phyloP scores from a whole-genome alignment of 139 green algal species.

The Gonium pectorale region DNA sequence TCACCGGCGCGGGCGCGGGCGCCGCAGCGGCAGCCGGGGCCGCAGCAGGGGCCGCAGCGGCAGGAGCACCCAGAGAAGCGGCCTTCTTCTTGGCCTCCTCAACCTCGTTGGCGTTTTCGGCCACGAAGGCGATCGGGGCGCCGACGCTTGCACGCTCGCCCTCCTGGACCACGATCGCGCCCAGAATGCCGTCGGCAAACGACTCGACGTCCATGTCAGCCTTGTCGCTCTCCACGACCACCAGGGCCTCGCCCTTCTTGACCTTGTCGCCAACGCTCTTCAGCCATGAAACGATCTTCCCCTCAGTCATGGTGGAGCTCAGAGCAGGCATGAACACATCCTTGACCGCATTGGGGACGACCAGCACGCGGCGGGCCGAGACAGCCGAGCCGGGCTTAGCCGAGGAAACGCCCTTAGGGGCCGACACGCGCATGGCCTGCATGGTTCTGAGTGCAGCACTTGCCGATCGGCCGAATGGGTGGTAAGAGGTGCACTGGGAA shows the following conservation, averaged over 20 bases:
- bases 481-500: no score
- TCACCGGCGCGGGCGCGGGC: conserved; percentile 51
- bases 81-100: conserved; percentile 94
- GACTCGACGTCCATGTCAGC: conserved; percentile 99
- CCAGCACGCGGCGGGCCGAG: conserved; percentile 28
- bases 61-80: conserved; percentile 52
- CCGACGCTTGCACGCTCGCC: conserved; percentile 93
- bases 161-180: conserved; percentile 84
- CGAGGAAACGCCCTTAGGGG: not conserved
- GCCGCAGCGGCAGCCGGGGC: conserved; percentile 47
- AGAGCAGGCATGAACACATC: conserved; percentile 98
- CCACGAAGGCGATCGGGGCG: conserved; percentile 93
- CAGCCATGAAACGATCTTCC: conserved; percentile 97
- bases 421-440: conserved; percentile 17
- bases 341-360: conserved; percentile 63
- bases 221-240: conserved; percentile 99
- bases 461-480: no score
- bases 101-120: conserved; percentile 95
- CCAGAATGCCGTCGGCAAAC: conserved; percentile 93
- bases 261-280: conserved; percentile 95
- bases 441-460: not conserved
- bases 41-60: conserved; percentile 50
- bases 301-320: conserved; percentile 70
- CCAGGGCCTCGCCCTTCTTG: conserved; percentile 79
- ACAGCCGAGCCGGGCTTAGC: not conserved